Percentiles rank a stretch among this genome's conserved stretches.
These are phyloP conservation scores for Rhodotorula babjevae DNA, from an alignment of 768 basidiomycete genomes.

Conservation along the genomic window DNA sequence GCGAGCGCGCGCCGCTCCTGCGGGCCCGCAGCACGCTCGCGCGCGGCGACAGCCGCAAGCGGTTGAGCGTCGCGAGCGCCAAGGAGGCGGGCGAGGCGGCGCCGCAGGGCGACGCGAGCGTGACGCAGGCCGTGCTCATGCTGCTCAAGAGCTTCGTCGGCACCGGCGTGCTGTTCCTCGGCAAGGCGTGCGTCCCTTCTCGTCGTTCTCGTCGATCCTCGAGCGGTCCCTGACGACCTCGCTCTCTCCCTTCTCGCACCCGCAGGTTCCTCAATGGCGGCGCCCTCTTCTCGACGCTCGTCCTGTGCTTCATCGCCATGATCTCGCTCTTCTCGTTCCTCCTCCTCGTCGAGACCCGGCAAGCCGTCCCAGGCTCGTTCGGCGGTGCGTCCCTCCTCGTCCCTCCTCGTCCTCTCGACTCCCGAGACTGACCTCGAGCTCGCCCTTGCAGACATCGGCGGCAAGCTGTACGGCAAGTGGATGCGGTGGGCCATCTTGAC, in stretches of 20 bases:
- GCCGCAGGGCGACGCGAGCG: slow-evolving; percentile 69
- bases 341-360: slow-evolving; percentile 78
- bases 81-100: neutral
- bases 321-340: slow-evolving; percentile 92
- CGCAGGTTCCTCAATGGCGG: slow-evolving; percentile 90
- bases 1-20: slow-evolving; percentile 45
- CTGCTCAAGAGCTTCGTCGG: slow-evolving; percentile 90
- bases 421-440: neutral
- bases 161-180: slow-evolving; percentile 91
- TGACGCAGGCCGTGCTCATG: slow-evolving; percentile 89
- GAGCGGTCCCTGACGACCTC: neutral
- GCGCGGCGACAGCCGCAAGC: slow-evolving; percentile 32
- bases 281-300: slow-evolving; percentile 74
- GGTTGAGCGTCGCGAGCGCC: slow-evolving; percentile 55
- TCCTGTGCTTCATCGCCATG: slow-evolving; percentile 72
- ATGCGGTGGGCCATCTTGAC: slow-evolving; percentile 84
- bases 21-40: slow-evolving; percentile 27
- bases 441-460: slow-evolving; percentile 71
- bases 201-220: slow-evolving; percentile 7
- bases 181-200: slow-evolving; percentile 68
- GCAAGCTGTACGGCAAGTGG: slow-evolving; percentile 80
- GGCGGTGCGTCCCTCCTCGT: slow-evolving; percentile 58
- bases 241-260: neutral
- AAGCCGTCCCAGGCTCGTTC: slow-evolving; percentile 84
- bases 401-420: neutral